Evolutionary conservation across 192 early-diverging fungal genomes (phyloP).

Genomic region (Neocallimastix lanati): DNA sequence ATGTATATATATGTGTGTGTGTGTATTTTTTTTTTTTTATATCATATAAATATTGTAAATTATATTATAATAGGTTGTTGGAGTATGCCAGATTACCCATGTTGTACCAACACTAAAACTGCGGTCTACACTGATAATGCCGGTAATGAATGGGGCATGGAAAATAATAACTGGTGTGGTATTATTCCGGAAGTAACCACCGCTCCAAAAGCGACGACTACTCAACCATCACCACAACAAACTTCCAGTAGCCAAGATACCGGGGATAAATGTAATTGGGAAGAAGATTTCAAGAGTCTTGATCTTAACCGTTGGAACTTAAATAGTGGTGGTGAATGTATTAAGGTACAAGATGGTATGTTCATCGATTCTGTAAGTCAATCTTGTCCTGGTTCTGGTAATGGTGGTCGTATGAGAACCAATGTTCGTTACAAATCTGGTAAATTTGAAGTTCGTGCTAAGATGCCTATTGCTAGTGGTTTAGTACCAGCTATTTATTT

Average conservation of each 20-base stretch:
- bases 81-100: neutral
- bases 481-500: neutral
- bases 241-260: no score
- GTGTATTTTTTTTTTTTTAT: no score
- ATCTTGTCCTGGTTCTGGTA: neutral
- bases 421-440: neutral
- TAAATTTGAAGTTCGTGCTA: neutral
- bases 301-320: neutral
- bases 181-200: neutral
- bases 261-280: neutral
- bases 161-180: no score
- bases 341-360: neutral
- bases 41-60: no score
- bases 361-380: neutral
- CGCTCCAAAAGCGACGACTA: neutral
- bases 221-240: neutral
- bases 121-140: neutral
- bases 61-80: neutral
- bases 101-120: neutral
- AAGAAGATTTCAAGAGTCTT: neutral
- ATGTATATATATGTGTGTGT: no score
- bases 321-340: neutral
- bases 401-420: neutral
- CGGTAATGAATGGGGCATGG: neutral
- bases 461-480: neutral